Percentiles rank a stretch among this genome's conserved stretches.
Evolutionary conservation across 768 basidiomycete species (phyloP).

Genomic region (Podaxis sp.): DNA sequence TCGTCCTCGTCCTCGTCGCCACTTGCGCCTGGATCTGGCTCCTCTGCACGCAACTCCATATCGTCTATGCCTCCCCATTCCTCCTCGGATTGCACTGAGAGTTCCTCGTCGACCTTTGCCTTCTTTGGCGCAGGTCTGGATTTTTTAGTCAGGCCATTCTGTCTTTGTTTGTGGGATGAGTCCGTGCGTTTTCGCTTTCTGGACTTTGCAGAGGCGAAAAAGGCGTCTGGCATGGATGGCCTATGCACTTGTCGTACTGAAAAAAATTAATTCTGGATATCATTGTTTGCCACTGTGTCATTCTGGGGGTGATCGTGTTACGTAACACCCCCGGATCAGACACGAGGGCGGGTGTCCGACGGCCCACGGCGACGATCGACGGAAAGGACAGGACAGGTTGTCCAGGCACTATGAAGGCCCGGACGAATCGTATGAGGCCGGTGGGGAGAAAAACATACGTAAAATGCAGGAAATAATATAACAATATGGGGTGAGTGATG

Average conservation of each 20-base stretch:
- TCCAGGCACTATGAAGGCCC: not conserved
- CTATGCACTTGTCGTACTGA: not conserved
- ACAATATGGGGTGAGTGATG: not conserved
- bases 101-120: slow-evolving; percentile 55
- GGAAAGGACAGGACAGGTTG: not conserved
- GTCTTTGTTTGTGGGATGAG: slow-evolving; percentile 23
- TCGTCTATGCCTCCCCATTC: slow-evolving; percentile 53
- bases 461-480: not conserved
- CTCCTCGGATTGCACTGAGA: slow-evolving; percentile 59
- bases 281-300: not conserved
- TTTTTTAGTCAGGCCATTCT: slow-evolving; percentile 7
- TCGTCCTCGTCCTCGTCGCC: slow-evolving; percentile 86
- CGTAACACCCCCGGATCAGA: not conserved
- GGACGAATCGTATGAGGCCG: not conserved
- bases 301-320: not conserved
- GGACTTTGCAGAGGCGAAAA: slow-evolving; percentile 64
- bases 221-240: slow-evolving; percentile 72
- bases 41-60: slow-evolving; percentile 63
- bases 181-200: slow-evolving; percentile 59
- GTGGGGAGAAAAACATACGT: not conserved
- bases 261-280: not conserved
- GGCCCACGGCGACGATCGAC: not conserved
- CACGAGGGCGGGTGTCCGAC: not conserved
- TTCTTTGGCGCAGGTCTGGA: slow-evolving; percentile 21
- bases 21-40: slow-evolving; percentile 53